Conservation (phyloP, 768 basidiomycete species). For the Boletus huronensis region DNA sequence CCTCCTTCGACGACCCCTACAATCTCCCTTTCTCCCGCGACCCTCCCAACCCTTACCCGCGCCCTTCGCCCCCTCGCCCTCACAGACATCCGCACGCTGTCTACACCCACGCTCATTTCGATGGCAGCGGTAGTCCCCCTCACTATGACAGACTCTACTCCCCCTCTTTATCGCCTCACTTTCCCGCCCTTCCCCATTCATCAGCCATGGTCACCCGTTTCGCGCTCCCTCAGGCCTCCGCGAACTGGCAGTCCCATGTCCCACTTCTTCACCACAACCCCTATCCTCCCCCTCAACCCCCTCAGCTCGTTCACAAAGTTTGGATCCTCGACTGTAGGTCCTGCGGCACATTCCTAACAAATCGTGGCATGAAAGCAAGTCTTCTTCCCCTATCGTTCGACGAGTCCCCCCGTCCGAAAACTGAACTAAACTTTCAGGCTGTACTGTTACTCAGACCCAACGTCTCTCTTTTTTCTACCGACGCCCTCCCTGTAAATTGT, state of each 20-base stretch:
- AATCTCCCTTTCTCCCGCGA: constrained; percentile 1
- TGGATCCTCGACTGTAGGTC: constrained; percentile 78
- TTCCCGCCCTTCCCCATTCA: constrained; percentile 12
- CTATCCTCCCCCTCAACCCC: constrained; percentile 40
- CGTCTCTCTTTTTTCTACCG: constrained; percentile 79
- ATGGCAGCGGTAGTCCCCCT: constrained; percentile 2
- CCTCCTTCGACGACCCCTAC: constrained; percentile 2
- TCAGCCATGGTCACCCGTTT: constrained; percentile 30
- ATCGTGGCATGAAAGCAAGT: constrained; percentile 80
- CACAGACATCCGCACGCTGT: constrained; percentile 16
- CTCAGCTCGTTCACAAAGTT: constrained; percentile 60
- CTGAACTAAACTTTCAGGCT: constrained; percentile 45
- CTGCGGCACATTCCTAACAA: constrained; percentile 73
- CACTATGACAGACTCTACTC: constrained; percentile 18
- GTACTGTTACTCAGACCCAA: constrained; percentile 79
- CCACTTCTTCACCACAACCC: constrained; percentile 39
- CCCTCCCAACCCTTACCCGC: constrained; percentile 22
- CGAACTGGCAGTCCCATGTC: constrained; percentile 33
- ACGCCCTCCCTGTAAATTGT: constrained; percentile 75
- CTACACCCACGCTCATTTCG: constrained; percentile 27
- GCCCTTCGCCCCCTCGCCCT: constrained; percentile 14
- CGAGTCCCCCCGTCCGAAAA: background rate
- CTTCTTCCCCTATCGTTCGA: background rate
- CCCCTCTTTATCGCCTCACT: constrained; percentile 10
- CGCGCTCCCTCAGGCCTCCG: constrained; percentile 10